Base-by-base conservation (phyloP, 2,329 filamentous ascomycete genomes). In the Bisporella sp. region DNA sequence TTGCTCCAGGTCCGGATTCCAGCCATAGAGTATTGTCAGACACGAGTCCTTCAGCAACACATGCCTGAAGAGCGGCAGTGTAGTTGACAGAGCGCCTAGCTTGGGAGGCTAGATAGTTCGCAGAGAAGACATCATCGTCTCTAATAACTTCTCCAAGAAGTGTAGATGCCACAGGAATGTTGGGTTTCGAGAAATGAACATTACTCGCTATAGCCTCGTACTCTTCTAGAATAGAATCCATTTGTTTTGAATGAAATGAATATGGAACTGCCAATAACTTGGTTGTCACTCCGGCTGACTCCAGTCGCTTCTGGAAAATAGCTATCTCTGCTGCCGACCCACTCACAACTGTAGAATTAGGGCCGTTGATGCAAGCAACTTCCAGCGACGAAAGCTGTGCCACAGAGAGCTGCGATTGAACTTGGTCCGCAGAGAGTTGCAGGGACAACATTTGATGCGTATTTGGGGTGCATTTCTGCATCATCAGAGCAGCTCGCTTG, bases 361-460 rank as follows among this genome's bases (percentile, higher is more conserved):
- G 12, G 9, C 41, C n/a, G 30, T 42, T 42, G n/a, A 42, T n/a
- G 41, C 41, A 42, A 42, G 8, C 11, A 5, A 42, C 13, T 5
- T 42, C 41, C 21, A 21, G 21, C 21, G 21, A 21, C 21, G 82
- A 77, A 5, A 75, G 71, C 30, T 81, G 73, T 42, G 60, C 69
- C 45, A 66, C 55, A 2, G 35, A 9, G 9, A 39, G 35, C 9
- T 39, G 71, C 21, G 21, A 21, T 21, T 21, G 21, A 21, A 21
- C 21, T 21, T 21, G 21, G 3, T 21, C 21, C 45, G 58, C 41
- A 46, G 81, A 72, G 1, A 61, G 67, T 5, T 62, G 62, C 0
- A 84, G 76, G 8, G 78, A 76, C 32, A 85, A 64, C 81, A 85
- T 85, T 31, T 75, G 74, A 59, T 89, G 85, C 1, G 78, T 86